Evolutionary conservation across 768 basidiomycete species (phyloP).

Genomic region (Sporobolomyces phaffii): DNA sequence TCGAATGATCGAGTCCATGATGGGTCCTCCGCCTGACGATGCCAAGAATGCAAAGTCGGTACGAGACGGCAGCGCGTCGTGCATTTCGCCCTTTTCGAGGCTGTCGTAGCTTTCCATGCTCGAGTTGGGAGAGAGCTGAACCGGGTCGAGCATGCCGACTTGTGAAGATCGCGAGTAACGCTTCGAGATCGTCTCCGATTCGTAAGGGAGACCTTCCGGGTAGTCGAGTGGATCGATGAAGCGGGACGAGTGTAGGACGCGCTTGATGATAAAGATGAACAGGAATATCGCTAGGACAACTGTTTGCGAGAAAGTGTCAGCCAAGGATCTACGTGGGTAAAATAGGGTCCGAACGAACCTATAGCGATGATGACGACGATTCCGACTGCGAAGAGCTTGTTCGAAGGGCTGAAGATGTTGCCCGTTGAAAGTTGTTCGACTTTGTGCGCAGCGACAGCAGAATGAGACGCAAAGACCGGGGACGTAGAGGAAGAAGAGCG

Average conservation of each 20-base stretch:
- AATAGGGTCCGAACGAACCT: conserved; percentile 3
- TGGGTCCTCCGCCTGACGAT: background rate
- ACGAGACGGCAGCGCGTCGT: background rate
- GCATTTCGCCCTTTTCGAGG: background rate
- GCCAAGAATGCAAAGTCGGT: background rate
- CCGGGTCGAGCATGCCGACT: background rate
- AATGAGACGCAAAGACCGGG: background rate
- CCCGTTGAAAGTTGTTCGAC: background rate
- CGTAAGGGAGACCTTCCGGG: background rate
- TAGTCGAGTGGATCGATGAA: conserved; percentile 30
- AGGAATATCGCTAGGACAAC: conserved; percentile 22
- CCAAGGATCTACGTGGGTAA: background rate
- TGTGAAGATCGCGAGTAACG: background rate
- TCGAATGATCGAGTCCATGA: background rate
- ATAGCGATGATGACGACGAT: conserved; percentile 23
- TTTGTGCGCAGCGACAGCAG: background rate
- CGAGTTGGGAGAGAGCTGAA: background rate
- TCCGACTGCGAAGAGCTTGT: conserved; percentile 18
- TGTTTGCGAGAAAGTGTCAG: background rate
- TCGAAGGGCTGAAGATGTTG: conserved; percentile 16
- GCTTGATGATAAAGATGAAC: conserved; percentile 13
- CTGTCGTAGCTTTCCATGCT: background rate
- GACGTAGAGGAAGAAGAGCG: background rate
- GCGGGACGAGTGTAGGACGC: conserved; percentile 1
- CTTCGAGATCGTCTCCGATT: background rate